Conservation (phyloP, 306 rosid genomes). For the Malus sieversii region DNA sequence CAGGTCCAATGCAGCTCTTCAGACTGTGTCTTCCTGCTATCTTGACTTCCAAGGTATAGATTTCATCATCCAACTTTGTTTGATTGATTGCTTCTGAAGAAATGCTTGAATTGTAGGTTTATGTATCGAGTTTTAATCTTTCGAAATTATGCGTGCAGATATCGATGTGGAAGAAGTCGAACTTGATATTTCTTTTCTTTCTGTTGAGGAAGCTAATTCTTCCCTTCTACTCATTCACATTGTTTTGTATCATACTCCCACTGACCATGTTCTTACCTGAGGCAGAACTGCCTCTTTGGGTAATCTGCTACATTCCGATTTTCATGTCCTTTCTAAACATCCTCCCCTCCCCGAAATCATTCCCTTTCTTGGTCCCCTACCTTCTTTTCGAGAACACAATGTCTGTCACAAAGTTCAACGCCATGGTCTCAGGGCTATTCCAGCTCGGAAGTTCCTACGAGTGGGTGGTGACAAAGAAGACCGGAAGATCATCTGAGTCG, state of each 20-base stretch:
- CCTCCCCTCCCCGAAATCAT: slow-evolving; percentile 91
- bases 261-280: slow-evolving; percentile 96
- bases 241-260: slow-evolving; percentile 89
- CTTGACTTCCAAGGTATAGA: slow-evolving; percentile 62
- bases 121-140: not conserved
- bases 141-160: slow-evolving; percentile 47
- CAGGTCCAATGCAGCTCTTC: slow-evolving; percentile 99
- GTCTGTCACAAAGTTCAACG: slow-evolving; percentile 99
- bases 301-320: slow-evolving; percentile 84
- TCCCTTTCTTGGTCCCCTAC: slow-evolving; percentile 89
- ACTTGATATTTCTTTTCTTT: slow-evolving; percentile 86
- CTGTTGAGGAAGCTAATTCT: slow-evolving; percentile 86
- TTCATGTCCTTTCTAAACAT: slow-evolving; percentile 88
- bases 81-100: not conserved
- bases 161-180: slow-evolving; percentile 73
- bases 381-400: slow-evolving; percentile 97
- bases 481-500: slow-evolving; percentile 90
- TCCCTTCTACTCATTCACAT: slow-evolving; percentile 95
- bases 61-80: not conserved
- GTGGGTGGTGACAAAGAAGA: slow-evolving; percentile 97
- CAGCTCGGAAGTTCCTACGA: slow-evolving; percentile 96
- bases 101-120: not conserved
- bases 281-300: slow-evolving; percentile 94
- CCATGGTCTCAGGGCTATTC: slow-evolving; percentile 92
- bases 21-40: slow-evolving; percentile 82